Percentiles rank a stretch among this genome's conserved stretches.
These are phyloP conservation scores for Sherardia arvensis DNA, from an alignment of 257 asterid genomes.

Conservation along the genomic window DNA sequence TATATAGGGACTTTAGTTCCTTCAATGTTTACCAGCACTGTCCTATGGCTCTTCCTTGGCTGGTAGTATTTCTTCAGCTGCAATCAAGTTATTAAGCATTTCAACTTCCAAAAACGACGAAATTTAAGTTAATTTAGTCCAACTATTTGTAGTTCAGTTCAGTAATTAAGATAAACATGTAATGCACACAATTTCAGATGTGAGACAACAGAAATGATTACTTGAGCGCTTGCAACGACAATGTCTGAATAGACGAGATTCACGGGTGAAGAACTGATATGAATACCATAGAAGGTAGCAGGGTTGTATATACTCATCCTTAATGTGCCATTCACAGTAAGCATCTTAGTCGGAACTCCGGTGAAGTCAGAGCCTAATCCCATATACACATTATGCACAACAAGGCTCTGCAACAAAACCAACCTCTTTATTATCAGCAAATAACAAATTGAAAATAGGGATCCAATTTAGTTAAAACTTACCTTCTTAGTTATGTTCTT, in stretches of 20 bases:
- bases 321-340: conserved; percentile 66
- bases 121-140: neutral
- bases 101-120: neutral
- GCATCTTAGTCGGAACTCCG: conserved; percentile 71
- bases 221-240: conserved; percentile 79
- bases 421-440: neutral
- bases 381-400: conserved; percentile 51
- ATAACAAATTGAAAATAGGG: neutral
- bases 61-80: conserved; percentile 74
- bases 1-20: conserved; percentile 74
- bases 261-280: conserved; percentile 67
- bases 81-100: conserved; percentile 2
- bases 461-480: too few relatives aligned
- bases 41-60: conserved; percentile 62
- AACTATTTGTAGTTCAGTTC: neutral
- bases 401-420: conserved; percentile 49
- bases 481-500: neutral
- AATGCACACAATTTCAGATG: neutral
- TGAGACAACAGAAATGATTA: conserved; percentile 18
- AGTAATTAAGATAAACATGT: too few relatives aligned
- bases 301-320: conserved; percentile 74
- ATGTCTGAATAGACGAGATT: conserved; percentile 69
- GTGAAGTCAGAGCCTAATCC: conserved; percentile 77
- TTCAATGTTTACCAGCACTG: conserved; percentile 50
- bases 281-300: conserved; percentile 83